phyloP scores from a whole-genome alignment of 768 basidiomycete species.

The Lepiota brunneoincarnata region DNA sequence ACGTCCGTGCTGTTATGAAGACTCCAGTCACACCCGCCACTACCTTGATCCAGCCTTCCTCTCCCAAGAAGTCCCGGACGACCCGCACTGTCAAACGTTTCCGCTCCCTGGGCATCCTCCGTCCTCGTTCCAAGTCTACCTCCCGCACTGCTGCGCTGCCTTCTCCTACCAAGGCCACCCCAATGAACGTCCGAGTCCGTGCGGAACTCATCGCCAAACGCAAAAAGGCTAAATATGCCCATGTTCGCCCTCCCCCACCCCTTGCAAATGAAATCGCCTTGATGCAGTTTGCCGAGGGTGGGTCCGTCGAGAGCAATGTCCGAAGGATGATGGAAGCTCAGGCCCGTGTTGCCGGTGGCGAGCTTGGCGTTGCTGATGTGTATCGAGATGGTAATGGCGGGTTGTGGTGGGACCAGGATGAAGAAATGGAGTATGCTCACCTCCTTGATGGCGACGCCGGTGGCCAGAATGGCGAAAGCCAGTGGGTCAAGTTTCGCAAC shows the following conservation, averaged over 20 bases:
- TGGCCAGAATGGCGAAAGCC: slow-evolving; percentile 24
- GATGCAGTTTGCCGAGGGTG: slow-evolving; percentile 70
- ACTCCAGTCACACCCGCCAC: slow-evolving; percentile 3
- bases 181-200: neutral
- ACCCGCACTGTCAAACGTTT: slow-evolving; percentile 15
- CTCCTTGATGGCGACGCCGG: slow-evolving; percentile 43
- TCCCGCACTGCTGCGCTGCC: slow-evolving; percentile 8
- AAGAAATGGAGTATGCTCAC: slow-evolving; percentile 66
- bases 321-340: slow-evolving; percentile 53
- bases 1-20: slow-evolving; percentile 22
- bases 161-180: slow-evolving; percentile 18
- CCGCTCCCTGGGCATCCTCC: slow-evolving; percentile 13
- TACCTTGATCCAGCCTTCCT: slow-evolving; percentile 14
- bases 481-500: slow-evolving; percentile 22
- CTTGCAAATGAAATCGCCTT: slow-evolving; percentile 66
- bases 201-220: slow-evolving; percentile 33
- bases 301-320: slow-evolving; percentile 51
- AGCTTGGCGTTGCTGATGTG: slow-evolving; percentile 43
- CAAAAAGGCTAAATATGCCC: slow-evolving; percentile 52
- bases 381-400: slow-evolving; percentile 61
- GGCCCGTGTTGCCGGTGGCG: slow-evolving; percentile 40
- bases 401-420: slow-evolving; percentile 71
- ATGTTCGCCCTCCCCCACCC: slow-evolving; percentile 42
- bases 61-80: slow-evolving; percentile 15
- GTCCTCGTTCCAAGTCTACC: slow-evolving; percentile 9